Conservation (phyloP, 345 rosid species). For the Isatis tinctoria region DNA sequence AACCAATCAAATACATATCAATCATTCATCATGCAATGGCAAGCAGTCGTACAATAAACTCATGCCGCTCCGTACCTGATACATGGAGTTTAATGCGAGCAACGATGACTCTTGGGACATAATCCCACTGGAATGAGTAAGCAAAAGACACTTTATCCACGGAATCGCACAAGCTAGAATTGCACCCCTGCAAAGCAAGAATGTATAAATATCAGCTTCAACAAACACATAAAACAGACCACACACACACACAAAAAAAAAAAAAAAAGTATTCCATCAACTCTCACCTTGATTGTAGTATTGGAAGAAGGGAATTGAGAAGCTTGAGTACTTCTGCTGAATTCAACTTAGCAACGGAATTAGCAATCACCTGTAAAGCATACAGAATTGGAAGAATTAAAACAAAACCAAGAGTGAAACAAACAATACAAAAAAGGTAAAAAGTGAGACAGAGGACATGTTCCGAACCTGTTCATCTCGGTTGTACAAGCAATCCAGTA, state of each 20-base stretch:
- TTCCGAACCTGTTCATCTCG: conserved; percentile 72
- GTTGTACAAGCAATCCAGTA: conserved; percentile 85
- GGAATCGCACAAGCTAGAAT: conserved; percentile 82
- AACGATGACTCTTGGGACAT: conserved; percentile 85
- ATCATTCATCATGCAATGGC: not conserved
- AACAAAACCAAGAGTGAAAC: not conserved
- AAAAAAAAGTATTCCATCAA: not conserved
- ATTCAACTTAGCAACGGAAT: conserved; percentile 66
- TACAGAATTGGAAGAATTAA: not conserved
- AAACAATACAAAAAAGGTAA: not conserved
- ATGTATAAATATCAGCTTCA: not conserved
- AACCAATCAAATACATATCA: conserved; percentile 3
- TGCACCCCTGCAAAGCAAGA: conserved; percentile 65
- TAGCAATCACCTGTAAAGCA: conserved; percentile 66
- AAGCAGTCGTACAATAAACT: not conserved
- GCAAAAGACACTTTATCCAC: conserved; percentile 77
- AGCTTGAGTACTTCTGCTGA: conserved; percentile 80
- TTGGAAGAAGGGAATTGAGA: conserved; percentile 61
- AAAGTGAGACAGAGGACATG: not conserved
- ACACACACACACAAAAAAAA: not conserved
- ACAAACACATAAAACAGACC: not conserved
- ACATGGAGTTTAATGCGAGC: conserved; percentile 63
- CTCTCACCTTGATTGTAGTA: conserved; percentile 71
- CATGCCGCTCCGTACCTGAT: conserved; percentile 55
- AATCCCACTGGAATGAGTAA: conserved; percentile 79